Evolutionary conservation across 2,329 filamentous ascomycete species (phyloP), one percentile per base, ranked within the genome.

Genomic region (Calonectria ilicicola): DNA sequence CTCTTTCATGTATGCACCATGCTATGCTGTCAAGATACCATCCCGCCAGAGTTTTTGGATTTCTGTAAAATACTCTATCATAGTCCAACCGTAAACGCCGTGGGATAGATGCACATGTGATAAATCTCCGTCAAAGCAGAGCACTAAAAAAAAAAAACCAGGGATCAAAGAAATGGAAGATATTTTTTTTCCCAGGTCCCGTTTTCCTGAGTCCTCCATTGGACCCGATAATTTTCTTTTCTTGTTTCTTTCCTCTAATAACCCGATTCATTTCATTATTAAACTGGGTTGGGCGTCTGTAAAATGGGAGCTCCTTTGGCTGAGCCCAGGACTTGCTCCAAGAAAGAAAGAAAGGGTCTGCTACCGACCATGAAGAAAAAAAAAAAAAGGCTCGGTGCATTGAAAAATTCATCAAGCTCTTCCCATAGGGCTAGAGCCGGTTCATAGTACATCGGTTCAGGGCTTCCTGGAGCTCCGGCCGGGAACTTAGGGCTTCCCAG

Each of bases 381-480:
- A 44, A 44, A 21, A 44, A 42, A 44, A 40, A 32, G 8, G 46
- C 56, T 47, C 46, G 53, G 32, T 23, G 32, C 58, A 62, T 42
- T 62, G 49, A 67, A 60, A 56, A 72, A n/a, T 17, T 58, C 65
- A 56, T 70, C 46, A 65, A 60, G 70, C 53, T 64, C 42, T 27
- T 17, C 26, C 32, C 64, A 42, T 46, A 32, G 69, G 72, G 70
- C 70, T 79, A 83, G 68, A 76, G 70, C 32, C 81, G 81, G 81
- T 91, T 90, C 84, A 95, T 89, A 66, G 93, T 93, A 82, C 95
- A 97, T 80, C 94, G 90, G 81, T 94, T 93, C 74, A 99, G 88
- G 35, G 97, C 97, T 83, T 98, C 94, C 76, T 96, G 87, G 72
- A 99, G 88, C 88, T 98, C 97, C 2, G 96, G 96, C 70, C 97